Percentiles rank a stretch among this genome's conserved stretches.
phyloP scores from a whole-genome alignment of 1,139 yeast genomes.

The Komagataea norvegica region DNA sequence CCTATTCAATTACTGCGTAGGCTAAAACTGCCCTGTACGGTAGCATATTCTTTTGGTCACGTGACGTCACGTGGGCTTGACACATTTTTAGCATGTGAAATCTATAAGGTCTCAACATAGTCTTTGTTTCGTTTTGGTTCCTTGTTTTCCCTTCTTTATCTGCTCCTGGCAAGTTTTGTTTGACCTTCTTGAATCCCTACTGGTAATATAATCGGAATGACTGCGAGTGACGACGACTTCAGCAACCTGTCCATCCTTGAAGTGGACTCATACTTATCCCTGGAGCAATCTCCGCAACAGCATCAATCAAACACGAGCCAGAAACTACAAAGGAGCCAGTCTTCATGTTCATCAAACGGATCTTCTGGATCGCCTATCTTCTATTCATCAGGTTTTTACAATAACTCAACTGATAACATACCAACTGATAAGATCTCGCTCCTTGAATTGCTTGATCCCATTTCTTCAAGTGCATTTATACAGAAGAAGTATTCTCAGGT shows the following conservation, averaged over 20 bases:
- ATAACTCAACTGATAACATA: constrained; percentile 17
- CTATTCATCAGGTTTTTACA: constrained; percentile 15
- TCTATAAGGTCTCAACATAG: too few relatives aligned
- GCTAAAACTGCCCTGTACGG: too few relatives aligned
- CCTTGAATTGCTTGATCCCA: constrained; percentile 36
- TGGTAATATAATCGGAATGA: background rate
- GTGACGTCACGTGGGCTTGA: too few relatives aligned
- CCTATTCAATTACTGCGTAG: too few relatives aligned
- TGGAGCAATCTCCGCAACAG: background rate
- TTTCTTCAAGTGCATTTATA: constrained; percentile 27
- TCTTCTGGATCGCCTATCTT: constrained; percentile 23
- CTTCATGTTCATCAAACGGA: constrained; percentile 17
- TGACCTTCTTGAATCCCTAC: too few relatives aligned
- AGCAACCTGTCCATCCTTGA: constrained; percentile 1
- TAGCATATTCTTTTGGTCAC: too few relatives aligned
- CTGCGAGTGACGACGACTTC: background rate
- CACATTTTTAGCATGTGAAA: too few relatives aligned
- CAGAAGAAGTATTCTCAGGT: constrained; percentile 31
- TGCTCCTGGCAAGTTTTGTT: too few relatives aligned
- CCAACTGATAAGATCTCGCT: constrained; percentile 31
- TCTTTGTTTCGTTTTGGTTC: too few relatives aligned
- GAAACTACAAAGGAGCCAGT: constrained; percentile 2
- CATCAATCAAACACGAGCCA: background rate
- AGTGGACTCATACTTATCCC: constrained; percentile 4
- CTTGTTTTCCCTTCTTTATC: too few relatives aligned